Conservation (phyloP, 139 green algal genomes). For the Coccomyxa sp. region DNA sequence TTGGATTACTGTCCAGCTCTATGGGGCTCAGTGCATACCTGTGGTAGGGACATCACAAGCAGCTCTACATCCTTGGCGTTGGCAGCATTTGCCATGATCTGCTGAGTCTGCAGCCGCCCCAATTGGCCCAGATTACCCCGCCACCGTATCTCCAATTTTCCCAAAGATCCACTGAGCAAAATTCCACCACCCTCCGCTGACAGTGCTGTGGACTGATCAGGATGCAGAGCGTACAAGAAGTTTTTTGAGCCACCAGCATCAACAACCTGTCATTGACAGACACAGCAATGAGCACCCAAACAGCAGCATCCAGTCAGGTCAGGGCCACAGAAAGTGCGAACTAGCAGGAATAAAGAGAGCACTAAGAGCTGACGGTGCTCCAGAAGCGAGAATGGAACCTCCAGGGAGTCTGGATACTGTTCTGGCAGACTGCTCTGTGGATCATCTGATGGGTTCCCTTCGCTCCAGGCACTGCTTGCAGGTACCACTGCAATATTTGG, state of each 20-base stretch:
- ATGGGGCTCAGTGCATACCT: not conserved
- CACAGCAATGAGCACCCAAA: not conserved
- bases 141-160: constrained; percentile 49
- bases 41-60: not conserved
- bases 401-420: too few relatives aligned
- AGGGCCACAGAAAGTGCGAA: too few relatives aligned
- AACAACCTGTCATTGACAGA: not conserved
- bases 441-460: too few relatives aligned
- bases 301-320: too few relatives aligned
- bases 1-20: not conserved
- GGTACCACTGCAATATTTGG: not conserved
- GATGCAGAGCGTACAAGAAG: not conserved
- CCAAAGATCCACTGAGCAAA: constrained; percentile 14
- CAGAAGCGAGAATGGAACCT: too few relatives aligned
- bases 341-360: too few relatives aligned
- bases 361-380: too few relatives aligned
- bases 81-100: constrained; percentile 26
- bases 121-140: constrained; percentile 30
- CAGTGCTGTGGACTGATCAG: not conserved
- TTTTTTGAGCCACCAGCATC: not conserved
- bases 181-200: too few relatives aligned
- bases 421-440: too few relatives aligned
- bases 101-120: constrained; percentile 50
- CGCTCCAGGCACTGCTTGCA: too few relatives aligned
- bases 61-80: constrained; percentile 3